Percentiles rank a stretch among this genome's conserved stretches.
Evolutionary conservation across 2,329 filamentous ascomycete genomes (phyloP).

Genomic region (Alternaria novae-zelandiae): DNA sequence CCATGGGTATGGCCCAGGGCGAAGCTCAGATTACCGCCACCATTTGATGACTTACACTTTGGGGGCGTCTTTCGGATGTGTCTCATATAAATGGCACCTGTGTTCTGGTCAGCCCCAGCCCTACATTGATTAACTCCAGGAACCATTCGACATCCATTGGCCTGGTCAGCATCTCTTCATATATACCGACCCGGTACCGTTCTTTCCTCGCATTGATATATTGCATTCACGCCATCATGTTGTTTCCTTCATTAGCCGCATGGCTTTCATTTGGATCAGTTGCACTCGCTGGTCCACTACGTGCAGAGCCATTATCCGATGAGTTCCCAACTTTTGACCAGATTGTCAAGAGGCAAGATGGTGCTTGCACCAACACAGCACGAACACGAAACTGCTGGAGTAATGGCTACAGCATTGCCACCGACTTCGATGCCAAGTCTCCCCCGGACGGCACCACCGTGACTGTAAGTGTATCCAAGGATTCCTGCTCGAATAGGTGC

Average conservation of each 20-base stretch:
- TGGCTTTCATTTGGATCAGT: constrained; percentile 37
- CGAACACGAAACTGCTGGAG: constrained; percentile 52
- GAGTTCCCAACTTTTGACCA: constrained; percentile 19
- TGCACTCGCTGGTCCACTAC: constrained; percentile 34
- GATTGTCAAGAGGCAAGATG: constrained; percentile 39
- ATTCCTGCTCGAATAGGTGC: neutral
- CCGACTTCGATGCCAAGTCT: constrained; percentile 54
- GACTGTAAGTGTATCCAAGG: constrained; percentile 22
- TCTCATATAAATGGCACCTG: constrained; percentile 24
- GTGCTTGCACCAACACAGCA: constrained; percentile 51
- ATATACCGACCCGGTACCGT: constrained; percentile 12
- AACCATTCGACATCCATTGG: constrained; percentile 17
- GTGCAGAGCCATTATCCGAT: constrained; percentile 14
- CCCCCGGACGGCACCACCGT: constrained; percentile 49
- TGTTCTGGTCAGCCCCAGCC: constrained; percentile 6
- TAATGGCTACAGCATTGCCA: constrained; percentile 52
- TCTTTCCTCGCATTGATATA: constrained; percentile 4
- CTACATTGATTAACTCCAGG: constrained; percentile 12
- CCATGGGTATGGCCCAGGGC: neutral
- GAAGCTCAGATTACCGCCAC: constrained; percentile 1
- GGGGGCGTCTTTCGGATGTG: constrained; percentile 1
- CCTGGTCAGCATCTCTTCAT: constrained; percentile 6
- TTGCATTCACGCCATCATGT: constrained; percentile 28
- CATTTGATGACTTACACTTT: neutral
- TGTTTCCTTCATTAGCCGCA: constrained; percentile 28